A percentile compares a stretch with the other conserved stretches of the same genome.
Evolutionary conservation across 441 rosid species (phyloP).

Genomic region (Gossypium trilobum): DNA sequence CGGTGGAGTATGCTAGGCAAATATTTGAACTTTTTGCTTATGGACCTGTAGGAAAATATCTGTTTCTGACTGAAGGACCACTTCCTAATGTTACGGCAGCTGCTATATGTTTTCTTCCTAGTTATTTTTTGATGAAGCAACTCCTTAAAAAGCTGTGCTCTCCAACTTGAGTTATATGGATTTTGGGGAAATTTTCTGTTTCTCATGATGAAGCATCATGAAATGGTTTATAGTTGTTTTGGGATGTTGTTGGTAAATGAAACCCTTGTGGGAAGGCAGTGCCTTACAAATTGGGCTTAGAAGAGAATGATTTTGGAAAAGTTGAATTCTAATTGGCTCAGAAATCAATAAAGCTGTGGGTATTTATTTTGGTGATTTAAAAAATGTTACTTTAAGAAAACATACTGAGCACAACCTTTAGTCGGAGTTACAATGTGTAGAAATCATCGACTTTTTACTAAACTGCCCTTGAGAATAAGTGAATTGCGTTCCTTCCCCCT

Average conservation of each 20-base stretch:
- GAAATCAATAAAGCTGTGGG: neutral
- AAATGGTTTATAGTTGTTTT: neutral
- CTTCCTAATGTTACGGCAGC: neutral
- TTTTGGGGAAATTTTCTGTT: neutral
- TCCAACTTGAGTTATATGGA: neutral
- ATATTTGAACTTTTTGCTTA: conserved; percentile 9
- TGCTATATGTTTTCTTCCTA: conserved; percentile 13
- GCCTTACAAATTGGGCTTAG: neutral
- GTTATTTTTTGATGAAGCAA: conserved; percentile 1
- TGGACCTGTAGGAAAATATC: neutral
- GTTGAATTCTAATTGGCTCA: neutral
- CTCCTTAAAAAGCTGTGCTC: neutral
- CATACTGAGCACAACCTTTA: neutral
- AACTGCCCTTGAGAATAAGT: neutral
- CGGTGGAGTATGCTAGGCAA: conserved; percentile 19
- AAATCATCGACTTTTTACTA: neutral
- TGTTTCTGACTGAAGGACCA: neutral
- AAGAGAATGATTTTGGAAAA: neutral
- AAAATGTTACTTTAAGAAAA: neutral
- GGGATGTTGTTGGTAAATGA: neutral
- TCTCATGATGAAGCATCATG: neutral
- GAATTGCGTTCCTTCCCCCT: neutral
- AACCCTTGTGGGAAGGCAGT: neutral
- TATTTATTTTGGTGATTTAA: neutral
- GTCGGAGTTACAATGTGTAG: neutral